Evolutionary conservation across 148 eudicot species (phyloP).

Genomic region (Agrostemma githago): DNA sequence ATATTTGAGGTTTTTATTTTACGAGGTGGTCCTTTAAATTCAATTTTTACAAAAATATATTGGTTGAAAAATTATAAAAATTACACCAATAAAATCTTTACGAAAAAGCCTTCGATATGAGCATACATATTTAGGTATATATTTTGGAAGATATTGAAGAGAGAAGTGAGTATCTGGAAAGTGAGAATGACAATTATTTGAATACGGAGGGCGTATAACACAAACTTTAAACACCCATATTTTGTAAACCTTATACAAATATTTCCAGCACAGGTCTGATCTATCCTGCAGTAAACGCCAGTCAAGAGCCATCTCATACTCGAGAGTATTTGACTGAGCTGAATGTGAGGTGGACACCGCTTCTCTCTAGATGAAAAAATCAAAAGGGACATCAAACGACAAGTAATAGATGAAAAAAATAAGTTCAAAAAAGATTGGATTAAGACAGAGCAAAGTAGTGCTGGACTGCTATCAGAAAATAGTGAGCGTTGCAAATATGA

Average conservation of each 20-base stretch:
- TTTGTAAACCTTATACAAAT: constrained; percentile 40
- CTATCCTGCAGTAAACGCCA: constrained; percentile 61
- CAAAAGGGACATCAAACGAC: background rate
- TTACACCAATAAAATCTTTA: too few species aligned
- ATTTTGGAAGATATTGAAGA: too few species aligned
- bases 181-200: too few species aligned
- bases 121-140: too few species aligned
- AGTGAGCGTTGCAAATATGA: too few species aligned
- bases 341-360: constrained; percentile 83
- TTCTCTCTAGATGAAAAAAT: constrained; percentile 37
- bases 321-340: constrained; percentile 64
- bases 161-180: too few species aligned
- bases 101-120: too few species aligned
- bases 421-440: background rate
- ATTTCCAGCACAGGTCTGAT: constrained; percentile 42
- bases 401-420: background rate
- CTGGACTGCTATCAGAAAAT: constrained; percentile 11
- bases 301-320: constrained; percentile 73
- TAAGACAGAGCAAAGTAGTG: background rate
- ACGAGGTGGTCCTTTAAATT: too few species aligned
- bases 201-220: background rate
- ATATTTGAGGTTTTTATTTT: too few species aligned
- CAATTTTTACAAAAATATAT: too few species aligned
- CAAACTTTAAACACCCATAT: background rate
- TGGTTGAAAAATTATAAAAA: too few species aligned